Evolutionary conservation across 495 filamentous ascomycete species (phyloP).

Genomic region (Podospora comata): DNA sequence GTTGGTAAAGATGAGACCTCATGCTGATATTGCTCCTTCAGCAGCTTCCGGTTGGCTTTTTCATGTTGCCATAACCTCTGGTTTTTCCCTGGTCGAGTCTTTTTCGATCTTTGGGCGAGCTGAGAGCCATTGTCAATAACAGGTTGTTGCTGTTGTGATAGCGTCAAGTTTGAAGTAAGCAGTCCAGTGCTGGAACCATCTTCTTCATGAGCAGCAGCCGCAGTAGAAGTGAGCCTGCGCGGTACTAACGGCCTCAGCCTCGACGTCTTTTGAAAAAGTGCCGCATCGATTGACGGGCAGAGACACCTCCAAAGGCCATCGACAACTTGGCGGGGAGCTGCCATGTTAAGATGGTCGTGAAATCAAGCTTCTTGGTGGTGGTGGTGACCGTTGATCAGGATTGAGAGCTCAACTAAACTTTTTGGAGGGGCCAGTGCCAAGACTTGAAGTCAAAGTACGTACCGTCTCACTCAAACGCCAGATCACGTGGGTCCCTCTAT

Average conservation of each 20-base stretch:
- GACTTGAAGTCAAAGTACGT: not conserved
- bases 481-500: not conserved
- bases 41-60: not conserved
- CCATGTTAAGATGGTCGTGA: not conserved
- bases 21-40: not conserved
- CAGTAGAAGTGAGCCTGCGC: not conserved
- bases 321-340: slow-evolving; percentile 47
- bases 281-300: slow-evolving; percentile 55
- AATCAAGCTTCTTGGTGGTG: not conserved
- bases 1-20: not conserved
- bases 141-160: not conserved
- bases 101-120: not conserved
- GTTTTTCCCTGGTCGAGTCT: not conserved
- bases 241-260: not conserved
- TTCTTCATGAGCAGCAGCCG: not conserved
- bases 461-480: not conserved
- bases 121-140: not conserved
- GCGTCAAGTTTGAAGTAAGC: not conserved
- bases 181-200: not conserved
- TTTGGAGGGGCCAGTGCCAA: not conserved
- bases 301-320: slow-evolving; percentile 68
- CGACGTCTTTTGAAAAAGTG: slow-evolving; percentile 29
- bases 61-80: not conserved
- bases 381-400: not conserved
- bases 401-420: not conserved